These are phyloP conservation scores for Beauveria australis DNA, from an alignment of 2,329 filamentous ascomycete genomes.

Conservation along the genomic window DNA sequence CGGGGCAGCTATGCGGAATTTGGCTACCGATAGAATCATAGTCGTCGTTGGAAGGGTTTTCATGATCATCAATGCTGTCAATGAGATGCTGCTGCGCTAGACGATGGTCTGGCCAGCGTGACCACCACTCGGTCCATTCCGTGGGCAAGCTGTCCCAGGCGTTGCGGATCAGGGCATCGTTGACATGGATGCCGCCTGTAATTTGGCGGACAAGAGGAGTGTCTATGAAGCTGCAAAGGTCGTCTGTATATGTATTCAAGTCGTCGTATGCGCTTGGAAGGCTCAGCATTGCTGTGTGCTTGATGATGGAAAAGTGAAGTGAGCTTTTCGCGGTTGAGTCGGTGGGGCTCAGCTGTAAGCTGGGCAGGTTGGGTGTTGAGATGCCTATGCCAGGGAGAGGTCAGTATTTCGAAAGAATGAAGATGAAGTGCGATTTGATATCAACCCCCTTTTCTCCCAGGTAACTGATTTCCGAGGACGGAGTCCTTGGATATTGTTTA, in stretches of 20 bases:
- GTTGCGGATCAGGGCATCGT: constrained; percentile 23
- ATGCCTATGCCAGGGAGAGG: too few species aligned
- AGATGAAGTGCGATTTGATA: too few species aligned
- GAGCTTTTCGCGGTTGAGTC: background rate
- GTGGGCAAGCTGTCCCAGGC: constrained; percentile 22
- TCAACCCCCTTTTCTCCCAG: accelerated
- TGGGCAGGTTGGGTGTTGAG: too few species aligned
- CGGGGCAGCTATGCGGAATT: constrained; percentile 8
- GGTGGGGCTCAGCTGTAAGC: background rate
- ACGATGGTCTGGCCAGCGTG: constrained; percentile 20
- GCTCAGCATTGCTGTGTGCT: constrained; percentile 11
- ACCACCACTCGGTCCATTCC: constrained; percentile 25
- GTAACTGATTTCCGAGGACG: too few species aligned
- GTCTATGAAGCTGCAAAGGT: constrained; percentile 18
- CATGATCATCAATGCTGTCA: constrained; percentile 18
- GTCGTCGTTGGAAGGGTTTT: background rate
- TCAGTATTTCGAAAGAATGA: too few species aligned
- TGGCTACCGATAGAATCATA: background rate
- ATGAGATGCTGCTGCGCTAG: constrained; percentile 23
- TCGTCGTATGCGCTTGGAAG: constrained; percentile 14
- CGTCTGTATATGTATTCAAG: constrained; percentile 16
- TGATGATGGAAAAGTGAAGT: background rate
- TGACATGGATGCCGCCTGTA: constrained; percentile 26
- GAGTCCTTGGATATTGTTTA: too few species aligned
- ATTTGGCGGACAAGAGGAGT: constrained; percentile 23